A percentile compares a stretch with the other conserved stretches of the same genome.
Conservation (phyloP, 768 basidiomycete genomes). For the Pholiota microspora region DNA sequence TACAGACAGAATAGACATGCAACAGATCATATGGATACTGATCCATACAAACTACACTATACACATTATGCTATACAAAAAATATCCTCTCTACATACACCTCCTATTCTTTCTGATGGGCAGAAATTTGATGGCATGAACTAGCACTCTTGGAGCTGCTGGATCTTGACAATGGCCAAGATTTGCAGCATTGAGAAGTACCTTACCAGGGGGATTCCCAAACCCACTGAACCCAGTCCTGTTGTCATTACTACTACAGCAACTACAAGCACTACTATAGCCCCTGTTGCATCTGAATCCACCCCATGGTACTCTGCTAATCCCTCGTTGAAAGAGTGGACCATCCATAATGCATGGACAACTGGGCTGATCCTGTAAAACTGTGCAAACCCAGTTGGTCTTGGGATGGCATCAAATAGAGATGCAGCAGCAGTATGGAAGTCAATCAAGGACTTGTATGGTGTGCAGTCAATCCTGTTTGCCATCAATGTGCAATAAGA, state of each 20-base stretch:
- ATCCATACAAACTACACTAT: background rate
- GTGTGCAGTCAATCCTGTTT: slow-evolving; percentile 9
- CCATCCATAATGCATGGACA: slow-evolving; percentile 6
- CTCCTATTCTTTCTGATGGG: too few relatives aligned
- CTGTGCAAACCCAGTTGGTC: slow-evolving; percentile 17
- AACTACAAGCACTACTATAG: background rate
- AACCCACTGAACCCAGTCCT: background rate
- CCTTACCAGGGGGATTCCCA: background rate
- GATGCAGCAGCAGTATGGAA: slow-evolving; percentile 17
- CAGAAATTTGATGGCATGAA: too few relatives aligned
- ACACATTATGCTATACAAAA: background rate
- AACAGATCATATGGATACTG: background rate
- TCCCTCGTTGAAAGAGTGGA: slow-evolving; percentile 6
- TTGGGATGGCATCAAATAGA: slow-evolving; percentile 15
- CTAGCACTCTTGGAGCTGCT: background rate
- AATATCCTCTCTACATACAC: too few relatives aligned
- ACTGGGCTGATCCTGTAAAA: slow-evolving; percentile 6
- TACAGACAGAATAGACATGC: background rate
- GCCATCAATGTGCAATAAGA: slow-evolving; percentile 4
- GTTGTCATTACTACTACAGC: background rate
- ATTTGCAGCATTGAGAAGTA: background rate
- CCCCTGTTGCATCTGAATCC: background rate
- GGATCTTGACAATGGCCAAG: background rate
- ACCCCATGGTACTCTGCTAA: slow-evolving; percentile 4
- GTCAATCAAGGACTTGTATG: slow-evolving; percentile 11